Base-by-base conservation (phyloP, 129 eudicot species). In the Rutidosis leptorrhynchoides region DNA sequence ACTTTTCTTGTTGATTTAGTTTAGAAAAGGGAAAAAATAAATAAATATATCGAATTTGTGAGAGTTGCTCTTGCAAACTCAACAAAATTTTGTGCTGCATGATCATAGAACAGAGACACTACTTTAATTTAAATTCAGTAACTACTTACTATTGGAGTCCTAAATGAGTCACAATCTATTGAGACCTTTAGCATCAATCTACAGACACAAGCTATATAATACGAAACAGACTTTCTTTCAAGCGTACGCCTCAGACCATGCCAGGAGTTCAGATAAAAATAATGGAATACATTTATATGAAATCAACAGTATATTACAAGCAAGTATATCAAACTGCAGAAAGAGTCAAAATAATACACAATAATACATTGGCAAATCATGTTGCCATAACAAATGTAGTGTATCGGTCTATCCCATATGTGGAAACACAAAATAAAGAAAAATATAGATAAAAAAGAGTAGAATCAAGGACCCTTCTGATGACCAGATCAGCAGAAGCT, bases 221-320 rank as follows among this genome's bases (percentile, higher is more conserved):
- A 24, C 2, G n/a, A 57, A 12, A 56, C 10, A 56, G 35, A 24
- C n/a, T n/a, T n/a, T n/a, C n/a, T n/a, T n/a, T n/a, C n/a, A n/a
- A n/a, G n/a, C n/a, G n/a, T n/a, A n/a, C n/a, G n/a, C n/a, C n/a
- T n/a, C n/a, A n/a, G 62, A 57, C 12, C 37, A 14, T 57, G 3
- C 9, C 10, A 11, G 2, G 10, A 26, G 62, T 57, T 28, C 20
- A 57, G 12, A 16, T 1, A 7, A 70, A 42, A 58, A 22, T 22
- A 58, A 19, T 27, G 20, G 2, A 57, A 42, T 21, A 2, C 43
- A 25, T 42, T 2, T 30, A 58, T 19, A 22, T 58, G 11, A 69
- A 26, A 58, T 57, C 3, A 57, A 19, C 6, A 24, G 20, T 58
- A 70, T 28, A 45, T 43, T 58, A 70, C 75, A 70, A 58, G 26